Conservation (phyloP, 2,329 filamentous ascomycete genomes). For the Beauveria sp. region DNA sequence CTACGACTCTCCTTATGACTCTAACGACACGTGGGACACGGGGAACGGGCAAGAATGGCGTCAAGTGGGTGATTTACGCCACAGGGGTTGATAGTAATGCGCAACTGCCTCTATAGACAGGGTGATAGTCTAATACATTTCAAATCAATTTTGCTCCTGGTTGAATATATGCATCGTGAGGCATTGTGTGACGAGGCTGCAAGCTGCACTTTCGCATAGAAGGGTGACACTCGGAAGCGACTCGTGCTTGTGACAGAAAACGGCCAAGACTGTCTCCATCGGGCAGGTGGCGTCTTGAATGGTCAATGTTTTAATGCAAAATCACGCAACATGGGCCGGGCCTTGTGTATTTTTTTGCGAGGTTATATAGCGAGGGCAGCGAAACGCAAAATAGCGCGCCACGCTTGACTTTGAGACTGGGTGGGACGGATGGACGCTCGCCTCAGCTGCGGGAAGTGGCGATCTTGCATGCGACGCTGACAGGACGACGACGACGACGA, state of each 20-base stretch:
- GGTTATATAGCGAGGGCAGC: neutral
- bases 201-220: neutral
- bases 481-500: too few species aligned
- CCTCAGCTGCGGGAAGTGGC: neutral
- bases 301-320: neutral
- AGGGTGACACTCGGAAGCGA: neutral
- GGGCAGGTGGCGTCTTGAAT: neutral
- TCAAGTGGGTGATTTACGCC: neutral
- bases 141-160: neutral
- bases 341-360: neutral
- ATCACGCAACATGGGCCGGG: neutral
- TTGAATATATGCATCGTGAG: neutral
- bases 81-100: neutral
- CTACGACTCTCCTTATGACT: constrained; percentile 14
- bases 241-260: neutral
- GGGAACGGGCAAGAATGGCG: neutral
- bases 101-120: neutral
- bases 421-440: neutral
- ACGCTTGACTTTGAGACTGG: neutral
- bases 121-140: too few species aligned
- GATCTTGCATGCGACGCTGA: too few species aligned
- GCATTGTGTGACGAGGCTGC: neutral
- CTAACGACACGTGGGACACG: constrained; percentile 4
- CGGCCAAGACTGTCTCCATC: neutral
- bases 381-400: neutral